Base-by-base conservation (phyloP, 164 flowering plant species). In the Stephania japonica region DNA sequence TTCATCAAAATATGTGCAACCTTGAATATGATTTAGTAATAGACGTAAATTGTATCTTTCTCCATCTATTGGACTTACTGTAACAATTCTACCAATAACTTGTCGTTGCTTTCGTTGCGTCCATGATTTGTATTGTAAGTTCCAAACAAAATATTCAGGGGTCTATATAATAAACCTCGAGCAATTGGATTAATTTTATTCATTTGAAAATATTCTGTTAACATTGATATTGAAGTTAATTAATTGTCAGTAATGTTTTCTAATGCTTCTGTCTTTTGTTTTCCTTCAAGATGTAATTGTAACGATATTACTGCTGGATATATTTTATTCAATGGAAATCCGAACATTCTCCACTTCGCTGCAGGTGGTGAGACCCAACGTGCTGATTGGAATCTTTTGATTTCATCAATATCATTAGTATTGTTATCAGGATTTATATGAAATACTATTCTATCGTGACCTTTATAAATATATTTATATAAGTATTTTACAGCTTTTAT, bases 401-500 rank as follows among this genome's bases (percentile, higher is more conserved):
- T 65, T 65, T 27, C 68, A 27, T 65, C 68, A 5, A 27, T 6
- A 24, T 27, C 16, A 26, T 26, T 10, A 4, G 41, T 4, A 13
- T 26, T 43, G 32, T 18, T 1, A 26, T 8, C 32, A 24, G 12
- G 0, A 27, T 18, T 10, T 41, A 49, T 2, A 0, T 9, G 27
- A 5, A 70, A 7, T 6, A 47, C 14, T 3, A 61, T 47, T 12
- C 19, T n/a, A 67, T 81, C 77, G 44, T 56, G 72, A 12, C 81
- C 79, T n/a, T n/a, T n/a, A n/a, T n/a, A n/a, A n/a, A n/a, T n/a
- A n/a, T n/a, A n/a, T 38, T 81, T 78, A 14, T 73, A 73, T 0
- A 81, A 62, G 23, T 81, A 78, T 50, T 78, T 75, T 16, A 73
- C 62, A 5, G 68, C 6, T 27, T 50, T 47, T 14, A 53, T 53